Conservation (phyloP, 495 filamentous ascomycete species). For the Hypoxylon fragiforme region DNA sequence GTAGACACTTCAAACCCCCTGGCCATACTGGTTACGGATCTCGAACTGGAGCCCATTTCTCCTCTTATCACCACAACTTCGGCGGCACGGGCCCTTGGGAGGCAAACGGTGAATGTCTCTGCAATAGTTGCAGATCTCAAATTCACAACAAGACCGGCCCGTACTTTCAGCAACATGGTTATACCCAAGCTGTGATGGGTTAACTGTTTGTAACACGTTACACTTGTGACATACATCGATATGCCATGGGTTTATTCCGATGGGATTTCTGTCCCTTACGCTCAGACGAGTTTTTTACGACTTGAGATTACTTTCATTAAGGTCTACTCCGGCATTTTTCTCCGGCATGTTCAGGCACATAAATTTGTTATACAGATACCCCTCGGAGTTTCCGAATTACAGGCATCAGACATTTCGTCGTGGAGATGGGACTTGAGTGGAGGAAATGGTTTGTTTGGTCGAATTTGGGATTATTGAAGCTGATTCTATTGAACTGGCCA, state of each 20-base stretch:
- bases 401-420: constrained; percentile 38
- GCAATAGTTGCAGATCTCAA: constrained; percentile 59
- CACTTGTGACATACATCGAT: no score
- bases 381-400: constrained; percentile 39
- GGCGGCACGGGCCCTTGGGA: constrained; percentile 64
- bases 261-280: neutral
- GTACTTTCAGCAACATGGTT: constrained; percentile 66
- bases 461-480: constrained; percentile 23
- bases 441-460: no score
- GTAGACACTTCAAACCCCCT: constrained; percentile 53
- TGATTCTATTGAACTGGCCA: no score
- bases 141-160: constrained; percentile 58
- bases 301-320: constrained; percentile 29
- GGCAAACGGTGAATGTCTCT: constrained; percentile 67
- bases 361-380: constrained; percentile 43
- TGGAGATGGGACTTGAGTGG: constrained; percentile 25
- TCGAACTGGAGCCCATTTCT: constrained; percentile 36
- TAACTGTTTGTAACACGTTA: constrained; percentile 41
- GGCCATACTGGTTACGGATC: constrained; percentile 38
- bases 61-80: constrained; percentile 50
- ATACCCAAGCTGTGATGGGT: constrained; percentile 67
- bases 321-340: constrained; percentile 40
- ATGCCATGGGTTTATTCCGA: no score
- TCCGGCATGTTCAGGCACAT: constrained; percentile 39
- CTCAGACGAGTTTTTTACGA: constrained; percentile 9